phyloP scores from a whole-genome alignment of 805 yeast genomes.

The Lachancea meyersii region DNA sequence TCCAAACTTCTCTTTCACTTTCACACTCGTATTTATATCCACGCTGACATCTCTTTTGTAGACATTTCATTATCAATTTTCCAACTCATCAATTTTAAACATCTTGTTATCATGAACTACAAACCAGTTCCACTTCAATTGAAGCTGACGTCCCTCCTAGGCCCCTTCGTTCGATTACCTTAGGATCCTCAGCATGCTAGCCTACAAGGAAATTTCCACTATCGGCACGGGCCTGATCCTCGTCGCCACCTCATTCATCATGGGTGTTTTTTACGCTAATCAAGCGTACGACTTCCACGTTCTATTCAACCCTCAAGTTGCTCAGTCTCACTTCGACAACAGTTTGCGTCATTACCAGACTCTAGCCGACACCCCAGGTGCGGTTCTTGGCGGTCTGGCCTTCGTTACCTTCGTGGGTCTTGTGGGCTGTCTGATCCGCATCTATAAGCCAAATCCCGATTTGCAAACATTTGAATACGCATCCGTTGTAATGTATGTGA shows the following conservation, averaged over 20 bases:
- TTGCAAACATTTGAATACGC: conserved; percentile 87
- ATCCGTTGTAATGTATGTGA: conserved; percentile 63
- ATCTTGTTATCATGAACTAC: neutral
- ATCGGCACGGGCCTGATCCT: conserved; percentile 28
- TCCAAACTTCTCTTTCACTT: too few relatives aligned
- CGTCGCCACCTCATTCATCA: conserved; percentile 58
- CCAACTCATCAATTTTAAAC: neutral
- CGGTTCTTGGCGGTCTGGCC: conserved; percentile 40
- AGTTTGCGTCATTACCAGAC: conserved; percentile 69
- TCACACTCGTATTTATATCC: too few relatives aligned
- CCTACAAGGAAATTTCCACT: conserved; percentile 28
- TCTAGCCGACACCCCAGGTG: conserved; percentile 60
- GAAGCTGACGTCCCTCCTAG: neutral
- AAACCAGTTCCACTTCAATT: neutral
- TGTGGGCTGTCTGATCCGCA: conserved; percentile 64
- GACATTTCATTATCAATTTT: neutral
- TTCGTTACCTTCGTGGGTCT: conserved; percentile 66
- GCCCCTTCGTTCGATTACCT: too few relatives aligned
- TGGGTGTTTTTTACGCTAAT: conserved; percentile 74
- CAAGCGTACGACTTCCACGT: conserved; percentile 76
- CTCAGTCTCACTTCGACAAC: conserved; percentile 47
- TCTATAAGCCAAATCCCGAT: conserved; percentile 83
- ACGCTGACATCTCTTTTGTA: too few relatives aligned
- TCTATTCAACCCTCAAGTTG: conserved; percentile 53
- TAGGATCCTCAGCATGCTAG: too few relatives aligned